Percentiles rank a stretch among this genome's conserved stretches.
These are phyloP conservation scores for Purpureocillium takamizusanense DNA, from an alignment of 2,329 filamentous ascomycete genomes.

Conservation along the genomic window DNA sequence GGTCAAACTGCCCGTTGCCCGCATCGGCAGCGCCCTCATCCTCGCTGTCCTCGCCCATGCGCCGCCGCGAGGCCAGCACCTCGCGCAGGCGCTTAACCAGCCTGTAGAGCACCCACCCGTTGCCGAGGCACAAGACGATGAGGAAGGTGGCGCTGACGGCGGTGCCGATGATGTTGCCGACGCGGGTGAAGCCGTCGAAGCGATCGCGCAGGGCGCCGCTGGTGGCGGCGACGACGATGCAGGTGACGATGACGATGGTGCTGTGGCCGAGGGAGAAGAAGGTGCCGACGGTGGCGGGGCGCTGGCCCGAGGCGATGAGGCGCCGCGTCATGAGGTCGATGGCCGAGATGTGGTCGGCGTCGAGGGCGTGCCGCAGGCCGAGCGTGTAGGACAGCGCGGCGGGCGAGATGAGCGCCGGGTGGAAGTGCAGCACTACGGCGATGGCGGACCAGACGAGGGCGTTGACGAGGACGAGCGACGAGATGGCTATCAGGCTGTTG, in stretches of 20 bases:
- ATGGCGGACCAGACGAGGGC: constrained; percentile 43
- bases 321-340: constrained; percentile 94
- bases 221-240: constrained; percentile 84
- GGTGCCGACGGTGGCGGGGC: constrained; percentile 84
- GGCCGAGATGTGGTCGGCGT: constrained; percentile 81
- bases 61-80: constrained; percentile 37
- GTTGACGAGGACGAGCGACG: constrained; percentile 41
- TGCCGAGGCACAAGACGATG: constrained; percentile 72
- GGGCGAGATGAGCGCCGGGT: constrained; percentile 61
- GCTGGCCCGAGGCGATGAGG: constrained; percentile 75
- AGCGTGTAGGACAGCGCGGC: constrained; percentile 82
- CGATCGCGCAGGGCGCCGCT: constrained; percentile 71
- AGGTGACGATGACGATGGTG: constrained; percentile 86
- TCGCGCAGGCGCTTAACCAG: constrained; percentile 59
- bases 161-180: constrained; percentile 86
- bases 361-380: constrained; percentile 87
- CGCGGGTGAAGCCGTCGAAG: constrained; percentile 69
- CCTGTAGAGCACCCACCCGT: constrained; percentile 75
- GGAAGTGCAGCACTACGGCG: constrained; percentile 42
- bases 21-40: constrained; percentile 15
- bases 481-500: constrained; percentile 38
- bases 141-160: constrained; percentile 78
- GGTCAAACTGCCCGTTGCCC: constrained; percentile 45
- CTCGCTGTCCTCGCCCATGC: constrained; percentile 16
- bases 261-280: constrained; percentile 93